A percentile compares a stretch with the other conserved stretches of the same genome.
Conservation (phyloP, 768 basidiomycete species). For the Pleurotus tuoliensis region DNA sequence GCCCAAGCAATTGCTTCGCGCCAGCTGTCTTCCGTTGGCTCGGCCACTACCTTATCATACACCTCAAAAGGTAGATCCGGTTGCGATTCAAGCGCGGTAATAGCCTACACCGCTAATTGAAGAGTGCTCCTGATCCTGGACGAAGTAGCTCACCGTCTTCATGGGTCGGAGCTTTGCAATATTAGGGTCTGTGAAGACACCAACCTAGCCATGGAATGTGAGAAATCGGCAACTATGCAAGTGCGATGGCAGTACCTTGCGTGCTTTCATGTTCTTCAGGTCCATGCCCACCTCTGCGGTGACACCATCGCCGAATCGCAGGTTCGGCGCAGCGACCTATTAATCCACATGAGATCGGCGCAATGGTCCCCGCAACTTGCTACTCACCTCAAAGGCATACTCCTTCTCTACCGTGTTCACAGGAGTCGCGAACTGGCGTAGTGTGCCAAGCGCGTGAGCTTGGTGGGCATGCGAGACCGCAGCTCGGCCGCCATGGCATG, state of each 20-base stretch:
- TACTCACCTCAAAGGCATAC: slow-evolving; percentile 82
- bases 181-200: slow-evolving; percentile 88
- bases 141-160: slow-evolving; percentile 55
- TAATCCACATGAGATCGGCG: background rate
- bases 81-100: slow-evolving; percentile 78
- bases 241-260: slow-evolving; percentile 51
- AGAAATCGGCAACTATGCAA: slow-evolving; percentile 6
- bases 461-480: slow-evolving; percentile 35
- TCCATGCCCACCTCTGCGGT: slow-evolving; percentile 92
- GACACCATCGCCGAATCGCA: slow-evolving; percentile 88
- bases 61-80: slow-evolving; percentile 75
- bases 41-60: slow-evolving; percentile 77
- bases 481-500: slow-evolving; percentile 69
- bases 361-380: no score
- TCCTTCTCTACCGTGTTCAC: slow-evolving; percentile 72
- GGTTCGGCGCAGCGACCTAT: slow-evolving; percentile 81
- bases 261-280: slow-evolving; percentile 88
- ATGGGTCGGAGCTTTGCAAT: slow-evolving; percentile 80
- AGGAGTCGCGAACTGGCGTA: slow-evolving; percentile 76
- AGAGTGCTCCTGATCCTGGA: background rate
- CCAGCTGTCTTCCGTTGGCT: slow-evolving; percentile 92
- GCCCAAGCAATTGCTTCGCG: slow-evolving; percentile 87
- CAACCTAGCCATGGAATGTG: slow-evolving; percentile 56
- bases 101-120: slow-evolving; percentile 40
- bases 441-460: slow-evolving; percentile 49